Evolutionary conservation across 164 flowering plant genomes (phyloP).

Genomic region (Macadamia integrifolia): DNA sequence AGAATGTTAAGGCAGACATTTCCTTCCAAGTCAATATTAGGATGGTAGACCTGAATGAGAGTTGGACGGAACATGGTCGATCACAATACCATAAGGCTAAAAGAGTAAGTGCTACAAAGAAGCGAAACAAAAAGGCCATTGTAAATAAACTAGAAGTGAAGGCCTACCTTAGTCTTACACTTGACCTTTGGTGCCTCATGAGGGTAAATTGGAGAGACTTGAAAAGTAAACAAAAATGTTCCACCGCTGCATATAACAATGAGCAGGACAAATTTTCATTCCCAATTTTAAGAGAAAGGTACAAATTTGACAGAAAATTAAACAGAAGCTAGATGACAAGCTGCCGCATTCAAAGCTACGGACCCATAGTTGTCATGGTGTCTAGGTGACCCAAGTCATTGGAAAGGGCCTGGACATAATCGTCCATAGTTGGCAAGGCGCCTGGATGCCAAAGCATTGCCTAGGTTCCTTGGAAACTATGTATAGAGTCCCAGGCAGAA

Average conservation of each 20-base stretch:
- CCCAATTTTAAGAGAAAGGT: background rate
- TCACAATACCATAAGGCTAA: background rate
- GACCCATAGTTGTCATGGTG: too few species aligned
- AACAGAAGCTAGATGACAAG: background rate
- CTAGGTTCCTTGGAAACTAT: too few species aligned
- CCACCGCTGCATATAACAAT: constrained; percentile 44
- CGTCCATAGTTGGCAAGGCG: too few species aligned
- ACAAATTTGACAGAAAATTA: background rate
- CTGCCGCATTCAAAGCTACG: background rate
- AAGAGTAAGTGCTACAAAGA: background rate
- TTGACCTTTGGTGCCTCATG: constrained; percentile 81
- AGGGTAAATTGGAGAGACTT: constrained; percentile 62
- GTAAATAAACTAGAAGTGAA: background rate
- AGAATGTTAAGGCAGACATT: constrained; percentile 79
- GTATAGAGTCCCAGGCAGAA: background rate
- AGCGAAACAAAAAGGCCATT: background rate
- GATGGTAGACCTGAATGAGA: constrained; percentile 64
- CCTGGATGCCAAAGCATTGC: too few species aligned
- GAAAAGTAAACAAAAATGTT: constrained; percentile 53
- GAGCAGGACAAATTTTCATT: background rate
- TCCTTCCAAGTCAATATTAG: constrained; percentile 80
- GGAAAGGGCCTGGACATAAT: too few species aligned
- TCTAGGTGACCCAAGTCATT: too few species aligned
- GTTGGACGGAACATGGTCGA: constrained; percentile 2
- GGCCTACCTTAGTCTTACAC: constrained; percentile 69